Percentiles rank a stretch among this genome's conserved stretches.
Evolutionary conservation across 352 stramenopile genomes (phyloP).

Genomic region (Phytophthora podocarpi): DNA sequence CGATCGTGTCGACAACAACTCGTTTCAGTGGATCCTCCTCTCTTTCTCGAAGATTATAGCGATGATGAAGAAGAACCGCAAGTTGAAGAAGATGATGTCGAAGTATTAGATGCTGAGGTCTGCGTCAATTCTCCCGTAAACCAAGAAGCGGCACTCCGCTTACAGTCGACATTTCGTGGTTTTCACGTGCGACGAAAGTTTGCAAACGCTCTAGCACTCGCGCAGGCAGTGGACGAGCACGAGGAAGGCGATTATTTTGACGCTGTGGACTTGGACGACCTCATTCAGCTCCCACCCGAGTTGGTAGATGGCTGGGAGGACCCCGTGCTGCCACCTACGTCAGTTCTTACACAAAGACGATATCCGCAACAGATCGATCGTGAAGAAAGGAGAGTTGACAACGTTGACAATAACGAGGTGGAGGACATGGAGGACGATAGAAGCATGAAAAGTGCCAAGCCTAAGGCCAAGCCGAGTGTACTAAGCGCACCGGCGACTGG

Average conservation of each 20-base stretch:
- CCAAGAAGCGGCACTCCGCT: slow-evolving; percentile 44
- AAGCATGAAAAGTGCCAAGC: background rate
- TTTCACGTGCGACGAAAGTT: slow-evolving; percentile 74
- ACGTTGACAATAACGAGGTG: slow-evolving; percentile 9
- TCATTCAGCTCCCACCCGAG: slow-evolving; percentile 60
- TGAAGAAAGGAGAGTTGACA: slow-evolving; percentile 12
- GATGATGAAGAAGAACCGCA: slow-evolving; percentile 19
- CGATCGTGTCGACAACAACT: slow-evolving; percentile 13
- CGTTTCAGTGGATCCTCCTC: background rate
- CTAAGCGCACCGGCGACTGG: background rate
- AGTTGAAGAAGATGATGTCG: slow-evolving; percentile 4
- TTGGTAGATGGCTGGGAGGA: slow-evolving; percentile 66
- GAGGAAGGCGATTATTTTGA: slow-evolving; percentile 42
- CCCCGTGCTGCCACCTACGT: slow-evolving; percentile 36
- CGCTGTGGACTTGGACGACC: slow-evolving; percentile 62
- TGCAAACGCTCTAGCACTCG: slow-evolving; percentile 59
- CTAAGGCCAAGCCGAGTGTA: background rate
- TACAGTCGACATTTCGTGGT: slow-evolving; percentile 76
- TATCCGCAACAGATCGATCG: background rate
- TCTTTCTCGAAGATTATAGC: slow-evolving; percentile 27
- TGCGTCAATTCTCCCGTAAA: background rate
- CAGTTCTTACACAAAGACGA: background rate
- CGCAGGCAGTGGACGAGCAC: slow-evolving; percentile 29
- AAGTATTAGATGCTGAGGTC: background rate
- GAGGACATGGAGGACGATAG: background rate